These are phyloP conservation scores for Candida jianshihensis DNA, from an alignment of 805 yeast genomes.

Conservation along the genomic window DNA sequence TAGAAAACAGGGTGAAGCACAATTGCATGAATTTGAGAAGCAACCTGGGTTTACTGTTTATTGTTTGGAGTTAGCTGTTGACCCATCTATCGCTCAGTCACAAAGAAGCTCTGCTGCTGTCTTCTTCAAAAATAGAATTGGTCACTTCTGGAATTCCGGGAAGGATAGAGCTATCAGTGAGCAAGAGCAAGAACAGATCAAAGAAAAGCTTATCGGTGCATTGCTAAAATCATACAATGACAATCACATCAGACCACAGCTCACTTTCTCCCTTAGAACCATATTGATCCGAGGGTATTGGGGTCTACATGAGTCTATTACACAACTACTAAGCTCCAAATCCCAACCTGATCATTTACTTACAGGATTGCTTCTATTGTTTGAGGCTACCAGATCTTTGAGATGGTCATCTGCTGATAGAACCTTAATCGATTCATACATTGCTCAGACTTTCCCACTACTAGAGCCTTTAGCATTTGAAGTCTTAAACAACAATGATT, in stretches of 20 bases:
- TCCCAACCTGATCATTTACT: conserved; percentile 33
- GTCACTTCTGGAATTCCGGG: conserved; percentile 42
- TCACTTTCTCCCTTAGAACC: conserved; percentile 48
- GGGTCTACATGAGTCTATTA: conserved; percentile 25
- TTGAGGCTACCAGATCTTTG: conserved; percentile 48
- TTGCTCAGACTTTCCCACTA: conserved; percentile 46
- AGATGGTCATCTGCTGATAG: conserved; percentile 50
- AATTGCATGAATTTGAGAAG: conserved; percentile 43
- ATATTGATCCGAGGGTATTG: conserved; percentile 41
- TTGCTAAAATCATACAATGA: conserved; percentile 37
- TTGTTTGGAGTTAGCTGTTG: conserved; percentile 42
- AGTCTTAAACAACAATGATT: conserved; percentile 24
- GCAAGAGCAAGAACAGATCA: conserved; percentile 50
- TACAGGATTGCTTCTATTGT: conserved; percentile 49
- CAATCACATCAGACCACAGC: conserved; percentile 43
- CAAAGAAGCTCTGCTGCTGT: conserved; percentile 58
- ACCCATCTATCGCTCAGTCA: conserved; percentile 32
- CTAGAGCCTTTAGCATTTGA: conserved; percentile 45
- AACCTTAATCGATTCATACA: conserved; percentile 39
- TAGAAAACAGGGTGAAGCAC: conserved; percentile 48
- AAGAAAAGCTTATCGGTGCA: conserved; percentile 45
- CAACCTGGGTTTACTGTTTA: conserved; percentile 53
- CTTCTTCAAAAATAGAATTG: conserved; percentile 59
- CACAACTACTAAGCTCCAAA: conserved; percentile 28
- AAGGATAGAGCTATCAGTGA: conserved; percentile 25